Percentiles rank a stretch among this genome's conserved stretches.
These are phyloP conservation scores for Alternaria ventricosa DNA, from an alignment of 2,329 filamentous ascomycete species.

Conservation along the genomic window DNA sequence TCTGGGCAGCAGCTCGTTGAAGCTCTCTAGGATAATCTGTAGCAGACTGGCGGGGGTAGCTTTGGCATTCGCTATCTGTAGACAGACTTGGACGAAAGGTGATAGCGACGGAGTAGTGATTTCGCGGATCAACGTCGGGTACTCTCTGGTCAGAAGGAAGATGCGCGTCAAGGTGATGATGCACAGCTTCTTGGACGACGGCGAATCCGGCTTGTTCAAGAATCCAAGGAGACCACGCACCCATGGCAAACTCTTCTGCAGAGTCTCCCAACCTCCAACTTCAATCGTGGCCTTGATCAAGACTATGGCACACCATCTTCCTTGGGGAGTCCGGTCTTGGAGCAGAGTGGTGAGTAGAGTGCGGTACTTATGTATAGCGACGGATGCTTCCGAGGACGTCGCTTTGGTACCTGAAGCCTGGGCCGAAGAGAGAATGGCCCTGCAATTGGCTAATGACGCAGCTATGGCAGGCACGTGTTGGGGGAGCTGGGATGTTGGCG, in stretches of 20 bases:
- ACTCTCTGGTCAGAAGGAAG: conserved; percentile 80
- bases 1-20: conserved; percentile 74
- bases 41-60: conserved; percentile 54
- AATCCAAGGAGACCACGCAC: conserved; percentile 76
- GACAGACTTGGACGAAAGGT: conserved; percentile 73
- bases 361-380: conserved; percentile 82
- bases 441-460: conserved; percentile 61
- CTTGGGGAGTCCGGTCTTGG: conserved; percentile 75
- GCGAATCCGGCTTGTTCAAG: conserved; percentile 79
- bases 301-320: conserved; percentile 77
- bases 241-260: conserved; percentile 77
- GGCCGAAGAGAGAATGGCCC: conserved; percentile 66
- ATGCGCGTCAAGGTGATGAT: conserved; percentile 82
- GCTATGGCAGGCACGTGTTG: conserved; percentile 73
- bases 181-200: conserved; percentile 75
- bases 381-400: conserved; percentile 67
- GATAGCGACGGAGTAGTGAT: conserved; percentile 85
- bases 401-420: conserved; percentile 65
- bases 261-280: conserved; percentile 81
- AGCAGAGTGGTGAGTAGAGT: conserved; percentile 79
- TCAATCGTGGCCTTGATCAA: conserved; percentile 83
- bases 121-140: conserved; percentile 83
- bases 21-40: conserved; percentile 73
- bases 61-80: conserved; percentile 62
- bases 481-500: conserved; percentile 75